Evolutionary conservation across 1,284 basidiomycete genomes (phyloP).

Genomic region (Rhodofomes roseus): DNA sequence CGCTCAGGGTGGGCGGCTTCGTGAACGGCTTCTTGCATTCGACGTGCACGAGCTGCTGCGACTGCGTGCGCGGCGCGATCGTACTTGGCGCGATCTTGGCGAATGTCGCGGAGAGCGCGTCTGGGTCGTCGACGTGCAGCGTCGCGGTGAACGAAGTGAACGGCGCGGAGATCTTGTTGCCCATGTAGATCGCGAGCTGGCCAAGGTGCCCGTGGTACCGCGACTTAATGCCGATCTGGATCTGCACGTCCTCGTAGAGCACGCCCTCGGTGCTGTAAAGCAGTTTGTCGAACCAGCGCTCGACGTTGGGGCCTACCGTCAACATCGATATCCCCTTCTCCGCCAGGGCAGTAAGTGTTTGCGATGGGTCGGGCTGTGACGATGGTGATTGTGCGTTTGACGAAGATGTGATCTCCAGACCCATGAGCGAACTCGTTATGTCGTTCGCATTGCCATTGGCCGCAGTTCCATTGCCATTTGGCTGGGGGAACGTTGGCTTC

Average conservation of each 20-base stretch:
- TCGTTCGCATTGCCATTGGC: constrained; percentile 40
- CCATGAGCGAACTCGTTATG: constrained; percentile 76
- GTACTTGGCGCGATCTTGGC: constrained; percentile 84
- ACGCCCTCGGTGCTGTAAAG: constrained; percentile 83
- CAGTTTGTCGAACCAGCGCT: constrained; percentile 89
- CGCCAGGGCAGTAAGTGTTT: constrained; percentile 16
- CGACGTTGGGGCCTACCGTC: constrained; percentile 66
- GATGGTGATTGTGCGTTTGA: constrained; percentile 26
- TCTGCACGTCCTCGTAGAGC: constrained; percentile 92
- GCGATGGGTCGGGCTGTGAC: constrained; percentile 16
- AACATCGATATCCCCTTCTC: constrained; percentile 41
- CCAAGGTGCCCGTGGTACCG: constrained; percentile 93
- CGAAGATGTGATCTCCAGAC: constrained; percentile 64
- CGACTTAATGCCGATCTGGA: constrained; percentile 96
- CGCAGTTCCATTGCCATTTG: constrained; percentile 26
- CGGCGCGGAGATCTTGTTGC: constrained; percentile 89
- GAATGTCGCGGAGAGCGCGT: constrained; percentile 78
- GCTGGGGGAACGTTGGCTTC: constrained; percentile 31
- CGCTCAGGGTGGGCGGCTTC: constrained; percentile 74
- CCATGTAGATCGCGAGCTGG: constrained; percentile 90
- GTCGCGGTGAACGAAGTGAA: constrained; percentile 89
- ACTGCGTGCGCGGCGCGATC: constrained; percentile 81
- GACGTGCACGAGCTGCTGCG: constrained; percentile 89
- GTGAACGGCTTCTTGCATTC: constrained; percentile 91
- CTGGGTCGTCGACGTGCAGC: constrained; percentile 70